These are phyloP conservation scores for Apophysomyces elegans DNA, from an alignment of 371 early-diverging fungal genomes.

Conservation along the genomic window DNA sequence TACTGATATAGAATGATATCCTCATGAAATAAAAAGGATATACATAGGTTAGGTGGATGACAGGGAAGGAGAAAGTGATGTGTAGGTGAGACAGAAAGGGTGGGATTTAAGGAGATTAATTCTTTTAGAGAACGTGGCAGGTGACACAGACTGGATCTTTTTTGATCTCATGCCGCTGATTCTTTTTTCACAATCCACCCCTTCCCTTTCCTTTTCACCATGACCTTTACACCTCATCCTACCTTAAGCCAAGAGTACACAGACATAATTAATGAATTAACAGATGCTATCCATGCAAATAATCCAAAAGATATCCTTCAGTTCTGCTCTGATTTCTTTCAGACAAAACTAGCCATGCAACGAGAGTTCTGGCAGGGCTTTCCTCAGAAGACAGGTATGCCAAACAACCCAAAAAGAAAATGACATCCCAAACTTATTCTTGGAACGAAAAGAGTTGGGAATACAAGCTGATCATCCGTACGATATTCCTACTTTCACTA, in stretches of 20 bases:
- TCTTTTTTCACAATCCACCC: constrained; percentile 11
- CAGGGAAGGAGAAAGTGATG: no score
- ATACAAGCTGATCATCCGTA: constrained; percentile 1
- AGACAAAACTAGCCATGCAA: constrained; percentile 64
- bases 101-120: background rate
- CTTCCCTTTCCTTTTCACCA: constrained; percentile 18
- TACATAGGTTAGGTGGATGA: no score
- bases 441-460: background rate
- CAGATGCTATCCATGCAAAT: constrained; percentile 7
- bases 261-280: constrained; percentile 17
- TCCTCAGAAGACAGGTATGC: constrained; percentile 6
- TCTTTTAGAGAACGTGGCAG: constrained; percentile 4
- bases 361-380: constrained; percentile 26
- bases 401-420: constrained; percentile 10
- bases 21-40: no score
- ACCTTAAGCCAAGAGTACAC: constrained; percentile 17
- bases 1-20: no score
- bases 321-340: constrained; percentile 84
- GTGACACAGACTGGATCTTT: constrained; percentile 9
- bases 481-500: constrained; percentile 1
- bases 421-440: no score
- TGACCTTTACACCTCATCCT: constrained; percentile 12
- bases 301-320: constrained; percentile 73
- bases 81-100: no score
- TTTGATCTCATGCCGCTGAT: constrained; percentile 11